Conservation (phyloP, 116 monocot species). For the Trichopus zeylanicus region DNA sequence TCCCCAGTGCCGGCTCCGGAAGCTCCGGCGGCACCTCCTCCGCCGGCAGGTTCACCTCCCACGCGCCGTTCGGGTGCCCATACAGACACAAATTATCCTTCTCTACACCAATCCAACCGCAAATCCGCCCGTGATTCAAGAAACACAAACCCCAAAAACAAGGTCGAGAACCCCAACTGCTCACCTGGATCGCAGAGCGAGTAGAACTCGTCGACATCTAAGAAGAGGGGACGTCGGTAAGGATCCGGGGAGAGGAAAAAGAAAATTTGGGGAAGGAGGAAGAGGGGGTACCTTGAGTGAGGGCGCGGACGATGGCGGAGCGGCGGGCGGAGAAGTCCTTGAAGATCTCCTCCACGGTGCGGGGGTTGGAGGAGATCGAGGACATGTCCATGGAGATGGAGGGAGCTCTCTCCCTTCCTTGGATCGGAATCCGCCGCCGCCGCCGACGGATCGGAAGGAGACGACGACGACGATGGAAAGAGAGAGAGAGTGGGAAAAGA, state of each 20-base stretch:
- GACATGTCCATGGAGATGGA: conserved; percentile 29
- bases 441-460: not conserved
- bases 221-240: not conserved
- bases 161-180: not conserved
- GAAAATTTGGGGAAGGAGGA: not conserved
- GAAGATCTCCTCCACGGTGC: conserved; percentile 62
- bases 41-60: conserved; percentile 12
- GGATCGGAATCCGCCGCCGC: conserved; percentile 8
- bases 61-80: conserved; percentile 5
- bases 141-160: not conserved
- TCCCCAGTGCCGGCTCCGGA: conserved; percentile 16
- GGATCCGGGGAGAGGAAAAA: not conserved
- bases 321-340: conserved; percentile 48
- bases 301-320: conserved; percentile 46
- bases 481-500: conserved; percentile 2
- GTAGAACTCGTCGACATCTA: conserved; percentile 59
- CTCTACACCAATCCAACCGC: not conserved
- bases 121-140: not conserved
- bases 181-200: conserved; percentile 52
- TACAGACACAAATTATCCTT: conserved; percentile 14
- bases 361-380: conserved; percentile 31
- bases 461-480: not conserved
- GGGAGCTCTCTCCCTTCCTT: not conserved
- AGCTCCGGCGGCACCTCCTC: conserved; percentile 14
- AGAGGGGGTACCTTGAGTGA: conserved; percentile 29